Conservation (phyloP, 1,284 basidiomycete species). For the Ceratobasidium sp. region DNA sequence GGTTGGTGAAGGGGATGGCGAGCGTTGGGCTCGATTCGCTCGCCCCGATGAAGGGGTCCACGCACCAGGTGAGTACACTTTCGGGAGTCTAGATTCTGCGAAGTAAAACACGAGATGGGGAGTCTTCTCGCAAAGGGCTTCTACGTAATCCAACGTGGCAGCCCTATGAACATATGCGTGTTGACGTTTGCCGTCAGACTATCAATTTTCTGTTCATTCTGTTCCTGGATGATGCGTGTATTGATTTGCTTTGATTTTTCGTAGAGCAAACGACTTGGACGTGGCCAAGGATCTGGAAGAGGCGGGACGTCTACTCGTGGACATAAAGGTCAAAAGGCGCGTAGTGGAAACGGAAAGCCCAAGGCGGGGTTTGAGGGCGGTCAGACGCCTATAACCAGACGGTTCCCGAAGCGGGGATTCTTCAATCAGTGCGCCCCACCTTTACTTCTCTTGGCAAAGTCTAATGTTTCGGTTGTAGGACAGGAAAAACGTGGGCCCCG, state of each 20-base stretch:
- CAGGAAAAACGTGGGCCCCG: constrained; percentile 76
- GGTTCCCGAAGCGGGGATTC: constrained; percentile 94
- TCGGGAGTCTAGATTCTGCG: not conserved
- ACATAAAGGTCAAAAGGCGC: constrained; percentile 96
- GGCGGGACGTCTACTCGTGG: constrained; percentile 94
- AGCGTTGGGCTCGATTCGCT: constrained; percentile 27
- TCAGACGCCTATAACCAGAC: constrained; percentile 91
- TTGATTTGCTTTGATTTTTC: not conserved
- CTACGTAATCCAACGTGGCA: not conserved
- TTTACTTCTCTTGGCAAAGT: constrained; percentile 41
- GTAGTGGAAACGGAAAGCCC: constrained; percentile 89
- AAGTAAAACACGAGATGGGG: not conserved
- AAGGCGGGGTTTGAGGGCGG: constrained; percentile 92
- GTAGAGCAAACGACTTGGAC: constrained; percentile 91
- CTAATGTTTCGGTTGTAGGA: constrained; percentile 55
- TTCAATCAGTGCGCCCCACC: constrained; percentile 73
- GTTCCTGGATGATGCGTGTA: not conserved
- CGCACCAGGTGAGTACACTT: constrained; percentile 26
- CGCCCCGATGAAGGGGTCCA: constrained; percentile 20
- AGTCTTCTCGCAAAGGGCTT: not conserved
- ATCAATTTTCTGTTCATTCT: not conserved
- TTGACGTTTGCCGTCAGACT: not conserved
- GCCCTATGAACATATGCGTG: not conserved
- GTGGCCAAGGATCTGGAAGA: constrained; percentile 88
- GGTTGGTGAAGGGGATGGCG: constrained; percentile 30